Conservation (phyloP, 805 yeast genomes). For the Wickerhamiella occidentalis region DNA sequence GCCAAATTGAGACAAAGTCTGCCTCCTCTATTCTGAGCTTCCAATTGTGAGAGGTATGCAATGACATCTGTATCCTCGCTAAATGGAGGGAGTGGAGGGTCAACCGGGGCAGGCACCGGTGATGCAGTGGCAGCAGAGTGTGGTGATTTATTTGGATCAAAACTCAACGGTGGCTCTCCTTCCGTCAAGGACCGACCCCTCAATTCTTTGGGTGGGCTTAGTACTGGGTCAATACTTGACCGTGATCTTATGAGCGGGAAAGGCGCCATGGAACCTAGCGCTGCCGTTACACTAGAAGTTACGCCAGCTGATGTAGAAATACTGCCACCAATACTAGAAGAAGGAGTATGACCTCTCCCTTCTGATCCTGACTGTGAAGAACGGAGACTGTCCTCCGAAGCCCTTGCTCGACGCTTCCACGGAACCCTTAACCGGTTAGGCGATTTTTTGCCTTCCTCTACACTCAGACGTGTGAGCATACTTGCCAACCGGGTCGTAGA, state of each 20-base stretch:
- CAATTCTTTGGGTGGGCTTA: background rate
- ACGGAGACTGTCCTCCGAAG: slow-evolving; percentile 6
- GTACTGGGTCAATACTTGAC: background rate
- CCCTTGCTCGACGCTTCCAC: slow-evolving; percentile 9
- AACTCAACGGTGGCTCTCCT: slow-evolving; percentile 2
- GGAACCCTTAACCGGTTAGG: slow-evolving; percentile 9
- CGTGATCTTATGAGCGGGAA: slow-evolving; percentile 10
- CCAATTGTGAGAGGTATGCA: background rate
- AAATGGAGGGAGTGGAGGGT: slow-evolving; percentile 7
- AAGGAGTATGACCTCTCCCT: slow-evolving; percentile 1
- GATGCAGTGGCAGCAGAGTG: background rate
- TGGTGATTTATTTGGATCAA: background rate
- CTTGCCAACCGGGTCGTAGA: background rate
- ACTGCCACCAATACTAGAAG: background rate
- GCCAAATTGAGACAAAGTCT: slow-evolving; percentile 19
- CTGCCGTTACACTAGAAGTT: background rate
- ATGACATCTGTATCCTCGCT: background rate
- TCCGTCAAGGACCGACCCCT: slow-evolving; percentile 6
- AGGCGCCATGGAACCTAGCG: background rate
- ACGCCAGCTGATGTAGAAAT: background rate
- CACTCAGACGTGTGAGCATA: background rate
- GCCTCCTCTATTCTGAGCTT: slow-evolving; percentile 4
- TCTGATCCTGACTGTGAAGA: background rate
- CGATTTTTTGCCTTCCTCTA: slow-evolving; percentile 4
- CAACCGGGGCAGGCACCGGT: background rate